These are phyloP conservation scores for Daldinia bambusicola DNA, from an alignment of 495 filamentous ascomycete genomes.

Conservation along the genomic window DNA sequence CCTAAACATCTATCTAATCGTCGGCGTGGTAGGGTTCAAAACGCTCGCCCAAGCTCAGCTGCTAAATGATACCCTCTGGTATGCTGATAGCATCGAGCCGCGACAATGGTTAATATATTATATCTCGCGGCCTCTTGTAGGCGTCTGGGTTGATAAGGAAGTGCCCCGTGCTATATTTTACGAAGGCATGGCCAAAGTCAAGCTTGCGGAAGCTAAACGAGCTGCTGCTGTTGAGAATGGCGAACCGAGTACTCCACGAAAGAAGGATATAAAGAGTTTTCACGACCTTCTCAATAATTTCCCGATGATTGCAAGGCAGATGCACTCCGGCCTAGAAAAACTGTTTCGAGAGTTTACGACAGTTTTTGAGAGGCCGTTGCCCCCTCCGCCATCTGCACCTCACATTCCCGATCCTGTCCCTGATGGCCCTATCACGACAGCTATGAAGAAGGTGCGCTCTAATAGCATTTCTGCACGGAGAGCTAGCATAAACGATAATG, in stretches of 20 bases:
- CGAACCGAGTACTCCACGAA: slow-evolving; percentile 63
- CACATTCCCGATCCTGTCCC: slow-evolving; percentile 63
- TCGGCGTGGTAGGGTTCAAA: slow-evolving; percentile 77
- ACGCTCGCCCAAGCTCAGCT: slow-evolving; percentile 89
- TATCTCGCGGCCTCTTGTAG: slow-evolving; percentile 91
- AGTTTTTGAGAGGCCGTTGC: slow-evolving; percentile 84
- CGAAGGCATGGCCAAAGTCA: slow-evolving; percentile 49
- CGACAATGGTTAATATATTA: slow-evolving; percentile 97
- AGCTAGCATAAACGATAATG: slow-evolving; percentile 39
- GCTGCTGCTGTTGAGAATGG: slow-evolving; percentile 50
- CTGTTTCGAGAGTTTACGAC: slow-evolving; percentile 89
- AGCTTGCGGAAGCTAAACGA: slow-evolving; percentile 46
- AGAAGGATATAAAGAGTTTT: slow-evolving; percentile 91
- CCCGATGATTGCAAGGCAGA: slow-evolving; percentile 95
- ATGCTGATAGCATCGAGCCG: slow-evolving; percentile 81
- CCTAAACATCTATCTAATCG: slow-evolving; percentile 24
- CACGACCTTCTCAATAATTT: slow-evolving; percentile 91
- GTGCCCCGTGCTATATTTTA: slow-evolving; percentile 69
- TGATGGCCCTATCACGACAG: slow-evolving; percentile 61
- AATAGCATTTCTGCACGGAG: slow-evolving; percentile 53
- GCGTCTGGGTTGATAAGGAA: slow-evolving; percentile 78
- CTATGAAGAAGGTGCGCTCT: slow-evolving; percentile 61
- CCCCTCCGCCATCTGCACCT: slow-evolving; percentile 74
- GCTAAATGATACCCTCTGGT: slow-evolving; percentile 86
- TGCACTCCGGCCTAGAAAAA: slow-evolving; percentile 91